A percentile compares a stretch with the other conserved stretches of the same genome.
Conservation (phyloP, 352 stramenopile genomes). For the Plasmopara viticola region DNA sequence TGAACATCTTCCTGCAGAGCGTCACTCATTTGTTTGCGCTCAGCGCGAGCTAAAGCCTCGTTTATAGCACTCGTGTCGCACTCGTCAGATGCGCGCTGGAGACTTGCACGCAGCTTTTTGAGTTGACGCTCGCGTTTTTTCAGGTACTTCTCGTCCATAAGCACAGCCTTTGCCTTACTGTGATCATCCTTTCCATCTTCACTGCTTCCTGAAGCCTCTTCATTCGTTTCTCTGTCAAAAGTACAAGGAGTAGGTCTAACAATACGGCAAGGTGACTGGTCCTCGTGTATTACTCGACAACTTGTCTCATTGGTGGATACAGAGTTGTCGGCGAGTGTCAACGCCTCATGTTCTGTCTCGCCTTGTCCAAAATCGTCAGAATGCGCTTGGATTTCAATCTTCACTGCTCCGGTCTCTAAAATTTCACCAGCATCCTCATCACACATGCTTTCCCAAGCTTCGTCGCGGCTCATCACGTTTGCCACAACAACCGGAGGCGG, state of each 20-base stretch:
- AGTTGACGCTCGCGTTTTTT: conserved; percentile 71
- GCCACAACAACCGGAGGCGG: conserved; percentile 12
- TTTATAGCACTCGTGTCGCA: conserved; percentile 45
- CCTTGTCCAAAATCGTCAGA: conserved; percentile 7
- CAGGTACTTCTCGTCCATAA: conserved; percentile 74
- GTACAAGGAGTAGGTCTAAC: background rate
- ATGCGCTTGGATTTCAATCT: conserved; percentile 21
- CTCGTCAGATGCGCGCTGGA: conserved; percentile 38
- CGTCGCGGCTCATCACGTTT: conserved; percentile 52
- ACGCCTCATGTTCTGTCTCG: conserved; percentile 1
- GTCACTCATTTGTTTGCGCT: conserved; percentile 77
- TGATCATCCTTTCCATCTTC: conserved; percentile 31
- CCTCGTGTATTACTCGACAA: conserved; percentile 3
- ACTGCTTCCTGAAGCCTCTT: conserved; percentile 26
- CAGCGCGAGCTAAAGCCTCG: conserved; percentile 54
- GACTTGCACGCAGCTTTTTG: conserved; percentile 48
- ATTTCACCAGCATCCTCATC: conserved; percentile 44
- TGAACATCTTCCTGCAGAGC: conserved; percentile 49
- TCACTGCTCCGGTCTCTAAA: conserved; percentile 18
- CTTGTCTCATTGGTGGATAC: conserved; percentile 2
- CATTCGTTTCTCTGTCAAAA: conserved; percentile 23
- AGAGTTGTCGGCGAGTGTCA: conserved; percentile 1
- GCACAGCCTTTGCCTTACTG: conserved; percentile 32
- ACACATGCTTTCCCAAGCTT: conserved; percentile 78
- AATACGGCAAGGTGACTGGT: background rate